Conservation (phyloP, 2,329 filamentous ascomycete species). For the Fusarium secorum region DNA sequence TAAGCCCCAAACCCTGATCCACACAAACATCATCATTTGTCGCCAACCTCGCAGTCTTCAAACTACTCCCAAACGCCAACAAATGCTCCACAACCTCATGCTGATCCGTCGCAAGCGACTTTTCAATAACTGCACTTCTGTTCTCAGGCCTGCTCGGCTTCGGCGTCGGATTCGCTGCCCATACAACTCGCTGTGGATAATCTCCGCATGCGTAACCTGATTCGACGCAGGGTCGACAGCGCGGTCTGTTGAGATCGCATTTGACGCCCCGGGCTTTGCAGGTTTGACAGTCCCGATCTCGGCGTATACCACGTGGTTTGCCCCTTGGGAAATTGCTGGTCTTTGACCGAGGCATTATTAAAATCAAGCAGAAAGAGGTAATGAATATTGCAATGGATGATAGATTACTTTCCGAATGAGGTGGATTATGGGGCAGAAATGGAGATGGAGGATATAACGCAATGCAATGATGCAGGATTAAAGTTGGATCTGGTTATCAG, state of each 20-base stretch:
- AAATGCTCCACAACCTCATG: constrained; percentile 23
- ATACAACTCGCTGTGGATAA: constrained; percentile 46
- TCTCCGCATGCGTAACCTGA: constrained; percentile 43
- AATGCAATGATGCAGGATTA: not conserved
- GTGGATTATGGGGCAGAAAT: not conserved
- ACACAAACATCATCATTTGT: not conserved
- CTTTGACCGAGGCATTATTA: constrained; percentile 5
- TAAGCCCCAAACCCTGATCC: constrained; percentile 35
- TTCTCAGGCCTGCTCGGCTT: not conserved
- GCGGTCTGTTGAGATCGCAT: constrained; percentile 43
- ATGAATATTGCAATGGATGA: not conserved
- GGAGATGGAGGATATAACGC: not conserved
- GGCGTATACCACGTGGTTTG: constrained; percentile 42
- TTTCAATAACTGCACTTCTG: not conserved
- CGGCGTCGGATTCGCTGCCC: constrained; percentile 29
- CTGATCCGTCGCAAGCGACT: not conserved
- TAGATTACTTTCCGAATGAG: constrained; percentile 21
- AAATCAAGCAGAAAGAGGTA: no score
- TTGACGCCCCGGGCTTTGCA: constrained; percentile 41
- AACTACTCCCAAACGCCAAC: constrained; percentile 37
- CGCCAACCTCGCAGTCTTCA: constrained; percentile 25
- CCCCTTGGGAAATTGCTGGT: constrained; percentile 21
- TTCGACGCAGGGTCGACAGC: constrained; percentile 40
- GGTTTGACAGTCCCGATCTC: constrained; percentile 42
- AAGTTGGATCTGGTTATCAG: not conserved